Base-by-base conservation (phyloP, 306 rosid species). In the Mimosa pudica region DNA sequence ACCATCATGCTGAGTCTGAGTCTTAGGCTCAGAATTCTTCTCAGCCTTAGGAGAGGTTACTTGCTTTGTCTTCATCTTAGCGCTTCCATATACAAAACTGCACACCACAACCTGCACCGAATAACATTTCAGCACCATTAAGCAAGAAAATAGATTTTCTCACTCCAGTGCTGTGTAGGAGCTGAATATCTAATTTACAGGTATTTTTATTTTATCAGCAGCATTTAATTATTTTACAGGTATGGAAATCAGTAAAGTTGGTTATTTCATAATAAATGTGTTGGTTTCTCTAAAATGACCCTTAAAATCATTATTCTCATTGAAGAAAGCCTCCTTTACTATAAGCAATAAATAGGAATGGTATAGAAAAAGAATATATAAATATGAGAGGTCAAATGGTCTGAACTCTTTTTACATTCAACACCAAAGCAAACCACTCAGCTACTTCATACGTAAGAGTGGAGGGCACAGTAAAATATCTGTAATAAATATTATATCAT, bases 1-100 rank as follows among this genome's bases (percentile, higher is more conserved):
- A 36, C 68, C 76, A 10, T 38, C 54, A 68, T 10, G 52, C 73
- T 67, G 33, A 42, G 71, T 4, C 52, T 67, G 49, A 66, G 32
- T 16, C 9, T 67, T 20, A 66, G 33, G 73, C 81, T 90, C 89
- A 6, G 92, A 87, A 83, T 75, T 84, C 60, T 75, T 84, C 60
- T 90, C 92, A 6, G 82, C 82, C 74, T 82, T 83, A 75, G 79
- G 47, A 44, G 77, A 70, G 55, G 78, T 55, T 36, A 32, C 83
- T 80, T 84, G 93, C 85, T 87, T 89, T 57, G 77, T 82, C 93
- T 91, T 95, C 41, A 74, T 76, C 87, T 93, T 92, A 45, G 86
- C 66, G 38, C 86, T 73, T 36, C 97, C 97, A 81, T 95, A 80
- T 48, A 91, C 93, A 85, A 95, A 95, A 88, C 98, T 95, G 84